A percentile compares a stretch with the other conserved stretches of the same genome.
These are phyloP conservation scores for Rhododendron molle DNA, from an alignment of 148 eudicot species.

Conservation along the genomic window DNA sequence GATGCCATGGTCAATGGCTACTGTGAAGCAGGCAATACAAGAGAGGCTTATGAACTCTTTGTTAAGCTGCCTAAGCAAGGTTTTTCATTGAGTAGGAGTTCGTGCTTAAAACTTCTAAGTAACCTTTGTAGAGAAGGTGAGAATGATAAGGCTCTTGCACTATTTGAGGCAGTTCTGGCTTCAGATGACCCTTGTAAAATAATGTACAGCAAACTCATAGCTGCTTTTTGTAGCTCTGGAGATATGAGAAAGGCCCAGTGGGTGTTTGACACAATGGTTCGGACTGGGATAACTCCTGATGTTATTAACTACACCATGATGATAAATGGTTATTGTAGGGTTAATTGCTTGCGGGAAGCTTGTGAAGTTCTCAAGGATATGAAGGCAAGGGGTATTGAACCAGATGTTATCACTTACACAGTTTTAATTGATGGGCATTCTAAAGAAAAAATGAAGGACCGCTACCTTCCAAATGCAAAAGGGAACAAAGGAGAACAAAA, in stretches of 20 bases:
- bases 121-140: constrained; percentile 48
- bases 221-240: constrained; percentile 48
- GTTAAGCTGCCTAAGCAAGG: constrained; percentile 32
- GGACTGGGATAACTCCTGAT: constrained; percentile 48
- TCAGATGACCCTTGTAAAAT: constrained; percentile 32
- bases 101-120: constrained; percentile 39
- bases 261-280: constrained; percentile 50
- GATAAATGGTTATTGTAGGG: constrained; percentile 61
- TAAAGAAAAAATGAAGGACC: constrained; percentile 22
- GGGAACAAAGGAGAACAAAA: constrained; percentile 7
- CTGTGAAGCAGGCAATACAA: constrained; percentile 37
- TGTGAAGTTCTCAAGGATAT: constrained; percentile 50
- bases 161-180: constrained; percentile 35
- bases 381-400: constrained; percentile 49
- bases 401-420: constrained; percentile 65
- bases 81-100: constrained; percentile 20
- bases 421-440: constrained; percentile 54
- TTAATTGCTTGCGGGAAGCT: constrained; percentile 38
- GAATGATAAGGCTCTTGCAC: constrained; percentile 33
- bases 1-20: constrained; percentile 58
- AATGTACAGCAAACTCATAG: constrained; percentile 40
- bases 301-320: constrained; percentile 58
- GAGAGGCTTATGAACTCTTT: constrained; percentile 37
- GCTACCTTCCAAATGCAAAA: constrained; percentile 1
- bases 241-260: constrained; percentile 44